Evolutionary conservation across 139 green algal genomes (phyloP).

Genomic region (Chlorella vulgaris): DNA sequence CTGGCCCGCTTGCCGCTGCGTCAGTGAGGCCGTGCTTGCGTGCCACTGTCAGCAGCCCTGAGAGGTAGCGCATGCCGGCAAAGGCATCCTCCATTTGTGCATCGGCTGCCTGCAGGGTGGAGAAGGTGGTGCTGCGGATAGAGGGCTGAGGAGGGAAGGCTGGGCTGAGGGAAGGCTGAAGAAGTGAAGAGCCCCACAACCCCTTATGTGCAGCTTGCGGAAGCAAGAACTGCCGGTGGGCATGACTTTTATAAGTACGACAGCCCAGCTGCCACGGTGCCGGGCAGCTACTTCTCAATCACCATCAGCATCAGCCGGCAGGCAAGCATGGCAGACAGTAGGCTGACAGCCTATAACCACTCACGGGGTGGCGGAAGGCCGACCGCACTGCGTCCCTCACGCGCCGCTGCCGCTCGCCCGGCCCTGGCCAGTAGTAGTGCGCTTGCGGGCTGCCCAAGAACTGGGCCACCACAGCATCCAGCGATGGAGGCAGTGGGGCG

Average conservation of each 20-base stretch:
- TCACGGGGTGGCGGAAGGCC: constrained; percentile 25
- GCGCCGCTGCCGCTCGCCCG: not conserved
- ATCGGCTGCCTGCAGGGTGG: constrained; percentile 12
- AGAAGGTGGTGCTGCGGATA: too few relatives aligned
- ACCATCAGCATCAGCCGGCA: not conserved
- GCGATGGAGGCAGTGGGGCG: not conserved
- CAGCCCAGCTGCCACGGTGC: too few relatives aligned
- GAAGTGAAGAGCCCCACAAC: too few relatives aligned
- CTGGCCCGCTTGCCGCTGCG: not conserved
- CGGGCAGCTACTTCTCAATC: too few relatives aligned
- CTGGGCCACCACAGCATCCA: constrained; percentile 18
- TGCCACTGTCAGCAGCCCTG: constrained; percentile 16
- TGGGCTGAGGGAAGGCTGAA: too few relatives aligned
- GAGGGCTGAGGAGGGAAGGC: too few relatives aligned
- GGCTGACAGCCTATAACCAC: too few relatives aligned
- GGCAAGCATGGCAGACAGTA: not conserved
- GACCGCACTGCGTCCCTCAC: not conserved
- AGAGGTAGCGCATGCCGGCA: constrained; percentile 30
- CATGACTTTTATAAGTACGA: too few relatives aligned
- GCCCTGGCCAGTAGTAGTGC: constrained; percentile 16
- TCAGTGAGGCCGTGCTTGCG: constrained; percentile 2
- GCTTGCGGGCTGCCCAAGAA: not conserved
- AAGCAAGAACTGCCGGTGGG: too few relatives aligned
- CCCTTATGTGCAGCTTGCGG: too few relatives aligned
- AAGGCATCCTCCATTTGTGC: constrained; percentile 19